These are phyloP conservation scores for Nakataea oryzae DNA, from an alignment of 2,329 filamentous ascomycete species.

Conservation along the genomic window DNA sequence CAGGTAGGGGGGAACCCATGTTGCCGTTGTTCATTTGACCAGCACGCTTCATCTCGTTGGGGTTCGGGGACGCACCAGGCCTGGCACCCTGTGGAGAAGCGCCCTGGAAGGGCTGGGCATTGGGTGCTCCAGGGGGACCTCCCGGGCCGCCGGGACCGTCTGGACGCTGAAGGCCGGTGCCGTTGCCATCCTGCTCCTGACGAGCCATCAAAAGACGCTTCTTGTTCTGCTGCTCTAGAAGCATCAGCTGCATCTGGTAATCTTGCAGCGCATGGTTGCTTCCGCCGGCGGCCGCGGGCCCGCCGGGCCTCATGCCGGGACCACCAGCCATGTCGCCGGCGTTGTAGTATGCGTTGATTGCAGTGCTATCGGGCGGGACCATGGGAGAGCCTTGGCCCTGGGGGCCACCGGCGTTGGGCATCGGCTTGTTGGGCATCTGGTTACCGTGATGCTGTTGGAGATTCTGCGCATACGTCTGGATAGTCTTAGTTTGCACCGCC, in stretches of 20 bases:
- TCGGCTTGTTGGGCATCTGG: slow-evolving; percentile 72
- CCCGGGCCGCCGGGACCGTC: slow-evolving; percentile 42
- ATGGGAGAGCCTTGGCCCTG: slow-evolving; percentile 73
- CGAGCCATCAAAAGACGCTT: slow-evolving; percentile 77
- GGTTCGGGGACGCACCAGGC: slow-evolving; percentile 65
- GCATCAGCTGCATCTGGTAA: slow-evolving; percentile 84
- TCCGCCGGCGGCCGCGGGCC: slow-evolving; percentile 34
- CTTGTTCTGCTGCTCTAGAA: slow-evolving; percentile 81
- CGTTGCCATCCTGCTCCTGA: slow-evolving; percentile 55
- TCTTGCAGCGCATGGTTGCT: slow-evolving; percentile 78
- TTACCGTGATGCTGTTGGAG: slow-evolving; percentile 72
- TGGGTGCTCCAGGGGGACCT: slow-evolving; percentile 39
- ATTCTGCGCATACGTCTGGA: slow-evolving; percentile 79
- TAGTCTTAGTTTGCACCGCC: slow-evolving; percentile 66
- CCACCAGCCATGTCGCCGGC: slow-evolving; percentile 43
- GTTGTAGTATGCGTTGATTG: slow-evolving; percentile 52
- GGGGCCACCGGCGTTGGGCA: slow-evolving; percentile 63
- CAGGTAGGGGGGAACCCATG: slow-evolving; percentile 62
- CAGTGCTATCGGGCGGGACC: slow-evolving; percentile 58
- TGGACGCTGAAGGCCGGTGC: slow-evolving; percentile 34
- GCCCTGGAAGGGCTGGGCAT: slow-evolving; percentile 54
- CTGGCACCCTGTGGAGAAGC: slow-evolving; percentile 61
- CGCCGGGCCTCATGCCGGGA: slow-evolving; percentile 46
- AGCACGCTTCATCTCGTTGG: slow-evolving; percentile 67
- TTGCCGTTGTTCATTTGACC: slow-evolving; percentile 61